These are phyloP conservation scores for Lepidium campestre DNA, from an alignment of 441 rosid genomes.

Conservation along the genomic window DNA sequence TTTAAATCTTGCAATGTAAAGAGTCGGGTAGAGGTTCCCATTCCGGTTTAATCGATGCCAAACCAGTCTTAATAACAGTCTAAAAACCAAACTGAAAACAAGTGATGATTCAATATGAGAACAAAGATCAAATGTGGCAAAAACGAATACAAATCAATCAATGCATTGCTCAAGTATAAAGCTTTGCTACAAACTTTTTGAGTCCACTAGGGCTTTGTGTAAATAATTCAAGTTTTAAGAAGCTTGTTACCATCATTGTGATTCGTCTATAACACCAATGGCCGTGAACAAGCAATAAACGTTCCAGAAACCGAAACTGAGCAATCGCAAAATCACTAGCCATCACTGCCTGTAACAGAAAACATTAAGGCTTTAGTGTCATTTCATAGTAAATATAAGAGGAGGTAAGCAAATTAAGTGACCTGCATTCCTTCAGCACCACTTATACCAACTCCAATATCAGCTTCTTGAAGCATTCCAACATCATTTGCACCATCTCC, in stretches of 20 bases:
- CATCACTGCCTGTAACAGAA: conserved; percentile 73
- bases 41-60: too few relatives aligned
- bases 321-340: conserved; percentile 95
- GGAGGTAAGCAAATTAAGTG: not conserved
- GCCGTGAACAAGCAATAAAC: conserved; percentile 81
- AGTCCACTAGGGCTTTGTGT: too few relatives aligned
- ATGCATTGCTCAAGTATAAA: too few relatives aligned
- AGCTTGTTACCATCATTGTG: conserved; percentile 62
- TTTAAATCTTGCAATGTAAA: not conserved
- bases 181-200: too few relatives aligned
- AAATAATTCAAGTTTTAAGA: not conserved
- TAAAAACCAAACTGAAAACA: too few relatives aligned
- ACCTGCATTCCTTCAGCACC: conserved; percentile 99
- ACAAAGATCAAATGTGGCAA: too few relatives aligned
- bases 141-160: too few relatives aligned
- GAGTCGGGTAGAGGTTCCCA: not conserved
- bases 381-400: not conserved
- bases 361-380: not conserved
- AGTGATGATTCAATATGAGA: too few relatives aligned
- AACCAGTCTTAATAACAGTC: too few relatives aligned
- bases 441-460: conserved; percentile 94
- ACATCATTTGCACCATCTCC: conserved; percentile 99
- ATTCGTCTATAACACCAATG: conserved; percentile 98
- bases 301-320: conserved; percentile 76
- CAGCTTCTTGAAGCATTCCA: conserved; percentile 98